Evolutionary conservation across 352 stramenopile species (phyloP), one percentile per base, ranked within the genome.

Genomic region (Phytophthora sansomeana): DNA sequence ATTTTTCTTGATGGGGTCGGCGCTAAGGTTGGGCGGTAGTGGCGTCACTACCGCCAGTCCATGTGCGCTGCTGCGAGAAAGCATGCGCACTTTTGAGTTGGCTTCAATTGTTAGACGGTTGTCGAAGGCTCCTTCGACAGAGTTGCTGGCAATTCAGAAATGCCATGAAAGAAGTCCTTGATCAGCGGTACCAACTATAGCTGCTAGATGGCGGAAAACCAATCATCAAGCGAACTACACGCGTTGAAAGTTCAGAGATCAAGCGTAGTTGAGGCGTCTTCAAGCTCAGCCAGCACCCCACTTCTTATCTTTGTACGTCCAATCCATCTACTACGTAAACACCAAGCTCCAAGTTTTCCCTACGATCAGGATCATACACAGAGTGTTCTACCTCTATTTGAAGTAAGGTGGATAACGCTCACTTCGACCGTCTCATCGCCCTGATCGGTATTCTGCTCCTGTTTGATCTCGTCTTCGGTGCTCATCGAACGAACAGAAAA

Each of bases 31-130:
- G 29, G 58, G 28, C 17, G 58, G 58, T 52, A 66, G 48, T 38
- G 58, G 58, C 14, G 28, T 6, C 35, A 66, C 58, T 30, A 52
- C 48, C 48, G 58, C 47, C 36, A 50, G 8, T 59, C 58, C 58
- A 33, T 38, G 58, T 66, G 58, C 36, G 48, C 58, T 59, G 48
- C 38, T 66, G 28, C 29, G 48, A 59, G 38, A 13, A 66, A 59
- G 48, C 58, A 66, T 66, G 33, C 47, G 58, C 48, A 59, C 47
- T 44, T 13, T 58, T 26, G 48, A 51, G 46, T 43, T n/a, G 7
- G 0, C 28, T 52, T 4, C 47, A 66, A 59, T 52, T 66, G 47
- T 59, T 47, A 46, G 29, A 42, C 19, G 58, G 28, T 38, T 52
- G 58, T 59, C 58, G 47, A 59, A 59, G 47, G 11, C n/a, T 28